Evolutionary conservation across 2,329 filamentous ascomycete species (phyloP).

Genomic region (Parafenestella ontariensis): DNA sequence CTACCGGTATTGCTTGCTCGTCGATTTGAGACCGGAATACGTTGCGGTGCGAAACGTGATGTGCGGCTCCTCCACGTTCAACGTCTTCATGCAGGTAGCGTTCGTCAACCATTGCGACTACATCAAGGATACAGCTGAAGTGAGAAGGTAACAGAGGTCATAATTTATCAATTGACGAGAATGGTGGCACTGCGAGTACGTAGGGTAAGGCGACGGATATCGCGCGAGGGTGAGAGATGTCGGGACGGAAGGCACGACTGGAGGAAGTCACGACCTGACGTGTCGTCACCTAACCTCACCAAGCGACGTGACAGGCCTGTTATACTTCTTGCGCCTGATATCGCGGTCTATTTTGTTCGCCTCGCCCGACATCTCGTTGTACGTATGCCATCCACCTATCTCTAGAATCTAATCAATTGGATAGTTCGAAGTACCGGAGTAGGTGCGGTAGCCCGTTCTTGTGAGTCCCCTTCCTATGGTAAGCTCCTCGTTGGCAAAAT

Average conservation of each 20-base stretch:
- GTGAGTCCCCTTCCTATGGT: neutral
- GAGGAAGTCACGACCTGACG: conserved; percentile 27
- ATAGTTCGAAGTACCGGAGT: neutral
- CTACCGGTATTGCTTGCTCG: conserved; percentile 8
- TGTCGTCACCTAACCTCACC: neutral
- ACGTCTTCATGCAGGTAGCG: conserved; percentile 12
- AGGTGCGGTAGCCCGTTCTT: no score
- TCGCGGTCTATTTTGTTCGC: no score
- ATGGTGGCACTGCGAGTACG: neutral
- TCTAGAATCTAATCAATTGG: neutral
- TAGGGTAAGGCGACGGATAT: neutral
- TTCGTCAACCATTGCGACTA: conserved; percentile 26
- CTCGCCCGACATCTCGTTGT: neutral
- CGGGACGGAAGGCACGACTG: conserved; percentile 21
- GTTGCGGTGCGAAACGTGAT: conserved; percentile 15
- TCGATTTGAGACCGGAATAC: conserved; percentile 22
- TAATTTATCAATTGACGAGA: neutral
- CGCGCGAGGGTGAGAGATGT: conserved; percentile 6
- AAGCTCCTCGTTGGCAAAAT: neutral
- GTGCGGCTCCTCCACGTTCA: conserved; percentile 6
- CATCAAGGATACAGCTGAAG: neutral
- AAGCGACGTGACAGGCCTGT: neutral
- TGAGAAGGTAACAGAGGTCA: neutral
- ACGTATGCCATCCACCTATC: neutral
- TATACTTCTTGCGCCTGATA: no score